Conservation (phyloP, 1,139 yeast genomes). For the Yamadazyma sp. region DNA sequence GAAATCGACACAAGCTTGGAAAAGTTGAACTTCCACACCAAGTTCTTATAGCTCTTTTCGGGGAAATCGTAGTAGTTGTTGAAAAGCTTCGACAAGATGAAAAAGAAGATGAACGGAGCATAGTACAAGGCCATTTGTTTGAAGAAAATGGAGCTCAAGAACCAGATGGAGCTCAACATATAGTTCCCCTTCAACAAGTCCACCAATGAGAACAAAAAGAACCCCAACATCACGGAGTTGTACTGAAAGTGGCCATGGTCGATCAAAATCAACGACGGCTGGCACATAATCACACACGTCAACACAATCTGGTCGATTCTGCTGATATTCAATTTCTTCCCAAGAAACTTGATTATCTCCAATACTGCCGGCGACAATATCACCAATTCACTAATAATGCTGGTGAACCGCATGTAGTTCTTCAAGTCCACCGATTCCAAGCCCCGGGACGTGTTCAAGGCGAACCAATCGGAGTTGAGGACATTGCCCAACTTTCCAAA, state of each 20-base stretch:
- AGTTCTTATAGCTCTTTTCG: constrained; percentile 9
- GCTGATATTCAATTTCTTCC: constrained; percentile 51
- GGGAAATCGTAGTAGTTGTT: constrained; percentile 21
- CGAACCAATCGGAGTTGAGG: constrained; percentile 74
- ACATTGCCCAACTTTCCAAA: constrained; percentile 71
- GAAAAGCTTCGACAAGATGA: constrained; percentile 52
- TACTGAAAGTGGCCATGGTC: constrained; percentile 98
- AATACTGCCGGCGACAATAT: constrained; percentile 81
- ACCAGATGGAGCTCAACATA: constrained; percentile 73
- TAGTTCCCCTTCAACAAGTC: constrained; percentile 65
- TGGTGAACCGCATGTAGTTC: constrained; percentile 82
- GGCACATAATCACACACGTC: constrained; percentile 72
- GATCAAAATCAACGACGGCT: constrained; percentile 77
- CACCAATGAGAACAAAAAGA: constrained; percentile 66
- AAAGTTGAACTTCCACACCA: constrained; percentile 25
- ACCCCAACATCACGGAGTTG: constrained; percentile 91
- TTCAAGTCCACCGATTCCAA: constrained; percentile 64
- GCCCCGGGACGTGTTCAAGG: constrained; percentile 70
- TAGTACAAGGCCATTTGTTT: constrained; percentile 96
- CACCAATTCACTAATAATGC: constrained; percentile 69
- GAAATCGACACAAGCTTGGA: constrained; percentile 61
- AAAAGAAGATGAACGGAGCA: constrained; percentile 84
- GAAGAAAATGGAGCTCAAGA: constrained; percentile 75
- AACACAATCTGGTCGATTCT: constrained; percentile 78
- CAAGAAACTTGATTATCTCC: constrained; percentile 65